These are phyloP conservation scores for Elsinoe perseae DNA, from an alignment of 2,329 filamentous ascomycete species.

Conservation along the genomic window DNA sequence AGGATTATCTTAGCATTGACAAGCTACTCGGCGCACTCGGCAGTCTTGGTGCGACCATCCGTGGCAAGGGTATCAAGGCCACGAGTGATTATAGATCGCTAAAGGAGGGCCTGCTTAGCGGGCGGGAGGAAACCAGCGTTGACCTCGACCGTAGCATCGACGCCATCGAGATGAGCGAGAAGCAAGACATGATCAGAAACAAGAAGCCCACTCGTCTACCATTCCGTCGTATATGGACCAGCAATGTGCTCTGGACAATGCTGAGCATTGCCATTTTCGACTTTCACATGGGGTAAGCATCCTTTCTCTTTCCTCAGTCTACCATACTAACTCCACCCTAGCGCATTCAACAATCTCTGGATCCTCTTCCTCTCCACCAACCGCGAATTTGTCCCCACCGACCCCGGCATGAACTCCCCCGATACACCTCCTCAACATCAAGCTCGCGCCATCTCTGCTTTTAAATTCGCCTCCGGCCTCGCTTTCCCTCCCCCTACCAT, in stretches of 20 bases:
- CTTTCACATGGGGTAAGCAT: slow-evolving; percentile 52
- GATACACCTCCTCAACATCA: slow-evolving; percentile 21
- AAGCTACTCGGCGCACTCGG: not conserved
- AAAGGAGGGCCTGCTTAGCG: slow-evolving; percentile 28
- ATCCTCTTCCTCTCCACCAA: slow-evolving; percentile 70
- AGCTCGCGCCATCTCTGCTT: slow-evolving; percentile 30
- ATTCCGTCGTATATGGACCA: slow-evolving; percentile 46
- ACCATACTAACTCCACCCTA: slow-evolving; percentile 9
- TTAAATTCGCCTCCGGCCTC: slow-evolving; percentile 63
- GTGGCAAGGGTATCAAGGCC: slow-evolving; percentile 22
- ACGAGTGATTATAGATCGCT: slow-evolving; percentile 23
- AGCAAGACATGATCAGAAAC: slow-evolving; percentile 25
- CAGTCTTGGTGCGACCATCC: not conserved
- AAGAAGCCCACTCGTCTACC: slow-evolving; percentile 37
- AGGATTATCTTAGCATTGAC: slow-evolving; percentile 5
- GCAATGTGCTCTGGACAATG: slow-evolving; percentile 50
- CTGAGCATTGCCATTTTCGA: slow-evolving; percentile 61
- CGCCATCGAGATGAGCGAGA: slow-evolving; percentile 28
- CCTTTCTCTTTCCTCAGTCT: not conserved
- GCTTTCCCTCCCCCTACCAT: slow-evolving; percentile 64
- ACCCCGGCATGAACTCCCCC: slow-evolving; percentile 29
- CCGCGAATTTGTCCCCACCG: slow-evolving; percentile 39
- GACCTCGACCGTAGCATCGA: slow-evolving; percentile 29
- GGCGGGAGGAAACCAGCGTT: slow-evolving; percentile 25
- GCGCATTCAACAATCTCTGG: slow-evolving; percentile 68